phyloP scores from a whole-genome alignment of 2,329 filamentous ascomycete species.

The Colletotrichum sp. region DNA sequence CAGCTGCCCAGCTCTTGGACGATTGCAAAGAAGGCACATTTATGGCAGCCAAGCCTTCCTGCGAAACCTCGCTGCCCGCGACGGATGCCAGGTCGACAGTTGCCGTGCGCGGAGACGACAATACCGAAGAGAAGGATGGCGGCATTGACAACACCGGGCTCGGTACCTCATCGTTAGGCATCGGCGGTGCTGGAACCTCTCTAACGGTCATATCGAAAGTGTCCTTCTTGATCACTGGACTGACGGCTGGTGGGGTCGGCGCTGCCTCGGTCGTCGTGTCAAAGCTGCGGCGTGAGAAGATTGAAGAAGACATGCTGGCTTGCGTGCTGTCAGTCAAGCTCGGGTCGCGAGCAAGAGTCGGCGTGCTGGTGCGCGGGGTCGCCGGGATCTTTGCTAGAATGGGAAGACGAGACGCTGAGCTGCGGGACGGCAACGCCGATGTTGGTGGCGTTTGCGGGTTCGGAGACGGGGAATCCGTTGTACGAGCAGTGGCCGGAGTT shows the following conservation, averaged over 20 bases:
- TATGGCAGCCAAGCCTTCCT: slow-evolving; percentile 19
- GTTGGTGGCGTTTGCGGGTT: slow-evolving; percentile 28
- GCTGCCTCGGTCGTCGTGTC: slow-evolving; percentile 30
- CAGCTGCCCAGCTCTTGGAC: slow-evolving; percentile 46
- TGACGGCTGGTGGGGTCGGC: slow-evolving; percentile 32
- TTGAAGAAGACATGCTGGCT: slow-evolving; percentile 44
- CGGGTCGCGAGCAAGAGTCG: slow-evolving; percentile 37
- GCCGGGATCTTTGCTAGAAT: slow-evolving; percentile 29
- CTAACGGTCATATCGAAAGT: neutral
- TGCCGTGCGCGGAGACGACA: slow-evolving; percentile 35
- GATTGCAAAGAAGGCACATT: slow-evolving; percentile 37
- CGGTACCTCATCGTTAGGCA: slow-evolving; percentile 18
- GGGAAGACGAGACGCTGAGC: slow-evolving; percentile 43
- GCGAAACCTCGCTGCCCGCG: neutral
- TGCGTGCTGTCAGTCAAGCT: slow-evolving; percentile 43
- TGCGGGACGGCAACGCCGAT: slow-evolving; percentile 34
- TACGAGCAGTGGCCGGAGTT: slow-evolving; percentile 22
- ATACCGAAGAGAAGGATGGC: slow-evolving; percentile 25
- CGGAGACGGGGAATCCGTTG: slow-evolving; percentile 23
- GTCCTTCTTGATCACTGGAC: slow-evolving; percentile 29
- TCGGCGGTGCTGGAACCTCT: slow-evolving; percentile 2
- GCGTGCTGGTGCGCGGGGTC: slow-evolving; percentile 41
- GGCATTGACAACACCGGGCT: slow-evolving; percentile 31
- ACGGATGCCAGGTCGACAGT: slow-evolving; percentile 10
- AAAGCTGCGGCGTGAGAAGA: slow-evolving; percentile 42